A percentile compares a stretch with the other conserved stretches of the same genome.
These are phyloP conservation scores for Galerina marginata DNA, from an alignment of 768 basidiomycete genomes.

Conservation along the genomic window DNA sequence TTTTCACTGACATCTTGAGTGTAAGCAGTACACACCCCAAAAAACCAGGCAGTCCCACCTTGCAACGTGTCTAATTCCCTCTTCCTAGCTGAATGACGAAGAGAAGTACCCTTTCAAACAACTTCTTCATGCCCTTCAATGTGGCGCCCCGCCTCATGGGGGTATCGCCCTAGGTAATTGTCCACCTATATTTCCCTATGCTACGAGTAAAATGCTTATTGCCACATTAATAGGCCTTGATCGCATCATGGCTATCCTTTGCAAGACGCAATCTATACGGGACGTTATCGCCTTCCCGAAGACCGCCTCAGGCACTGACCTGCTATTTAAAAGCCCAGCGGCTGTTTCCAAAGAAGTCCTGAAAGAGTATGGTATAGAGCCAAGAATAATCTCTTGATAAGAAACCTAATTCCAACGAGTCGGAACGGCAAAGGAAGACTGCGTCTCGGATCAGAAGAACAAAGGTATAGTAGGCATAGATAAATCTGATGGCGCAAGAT, in stretches of 20 bases:
- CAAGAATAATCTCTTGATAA: constrained; percentile 21
- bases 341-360: constrained; percentile 55
- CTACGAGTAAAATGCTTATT: constrained; percentile 6
- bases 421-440: background rate
- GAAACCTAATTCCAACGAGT: background rate
- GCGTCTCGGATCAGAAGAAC: background rate
- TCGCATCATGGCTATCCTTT: constrained; percentile 89
- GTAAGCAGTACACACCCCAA: constrained; percentile 40
- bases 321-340: constrained; percentile 89
- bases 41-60: constrained; percentile 5
- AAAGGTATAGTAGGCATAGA: constrained; percentile 9
- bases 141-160: constrained; percentile 95
- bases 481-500: constrained; percentile 5
- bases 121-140: constrained; percentile 83
- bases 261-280: constrained; percentile 84
- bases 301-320: constrained; percentile 81
- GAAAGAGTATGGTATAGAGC: constrained; percentile 63
- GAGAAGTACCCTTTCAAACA: constrained; percentile 84
- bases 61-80: background rate
- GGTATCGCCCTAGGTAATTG: constrained; percentile 83
- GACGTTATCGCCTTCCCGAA: constrained; percentile 99
- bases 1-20: constrained; percentile 79
- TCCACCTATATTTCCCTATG: constrained; percentile 11
- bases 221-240: constrained; percentile 73
- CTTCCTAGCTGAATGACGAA: constrained; percentile 64